Conservation (phyloP, 805 yeast species). For the Spathaspora girioi region DNA sequence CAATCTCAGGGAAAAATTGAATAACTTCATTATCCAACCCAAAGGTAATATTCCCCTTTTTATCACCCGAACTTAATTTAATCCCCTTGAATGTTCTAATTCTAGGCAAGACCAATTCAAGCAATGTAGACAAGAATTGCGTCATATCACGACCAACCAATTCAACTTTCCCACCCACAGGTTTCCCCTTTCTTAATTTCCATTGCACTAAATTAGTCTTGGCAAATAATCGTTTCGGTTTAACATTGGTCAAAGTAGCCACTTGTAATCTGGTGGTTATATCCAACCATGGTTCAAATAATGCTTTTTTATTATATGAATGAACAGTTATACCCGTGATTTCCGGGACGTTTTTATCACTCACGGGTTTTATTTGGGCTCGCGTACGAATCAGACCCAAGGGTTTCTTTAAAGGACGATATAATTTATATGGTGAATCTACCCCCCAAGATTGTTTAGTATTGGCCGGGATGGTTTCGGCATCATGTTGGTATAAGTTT, state of each 20-base stretch:
- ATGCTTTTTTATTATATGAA: conserved; percentile 72
- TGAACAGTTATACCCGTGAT: conserved; percentile 67
- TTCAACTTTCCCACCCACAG: conserved; percentile 84
- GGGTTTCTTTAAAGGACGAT: conserved; percentile 76
- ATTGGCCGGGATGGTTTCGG: conserved; percentile 52
- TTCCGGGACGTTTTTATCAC: conserved; percentile 68
- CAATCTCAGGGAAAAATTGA: conserved; percentile 88
- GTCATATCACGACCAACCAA: conserved; percentile 77
- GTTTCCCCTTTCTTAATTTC: conserved; percentile 83
- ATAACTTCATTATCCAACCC: conserved; percentile 78
- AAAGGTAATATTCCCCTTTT: conserved; percentile 78
- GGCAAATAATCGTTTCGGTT: conserved; percentile 70
- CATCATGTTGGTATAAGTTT: conserved; percentile 70
- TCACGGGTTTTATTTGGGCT: conserved; percentile 67
- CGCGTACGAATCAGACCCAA: conserved; percentile 70
- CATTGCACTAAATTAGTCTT: conserved; percentile 79
- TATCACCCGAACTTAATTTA: conserved; percentile 74
- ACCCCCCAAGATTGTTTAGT: conserved; percentile 85
- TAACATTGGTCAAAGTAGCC: conserved; percentile 91
- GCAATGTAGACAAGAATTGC: conserved; percentile 80
- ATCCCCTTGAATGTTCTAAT: conserved; percentile 84
- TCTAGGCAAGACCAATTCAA: conserved; percentile 91
- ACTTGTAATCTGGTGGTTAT: conserved; percentile 74
- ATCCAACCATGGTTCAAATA: conserved; percentile 65
- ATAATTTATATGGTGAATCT: conserved; percentile 81